A percentile compares a stretch with the other conserved stretches of the same genome.
Evolutionary conservation across 1,284 basidiomycete species (phyloP).

Genomic region (Melampsora larici-populina): DNA sequence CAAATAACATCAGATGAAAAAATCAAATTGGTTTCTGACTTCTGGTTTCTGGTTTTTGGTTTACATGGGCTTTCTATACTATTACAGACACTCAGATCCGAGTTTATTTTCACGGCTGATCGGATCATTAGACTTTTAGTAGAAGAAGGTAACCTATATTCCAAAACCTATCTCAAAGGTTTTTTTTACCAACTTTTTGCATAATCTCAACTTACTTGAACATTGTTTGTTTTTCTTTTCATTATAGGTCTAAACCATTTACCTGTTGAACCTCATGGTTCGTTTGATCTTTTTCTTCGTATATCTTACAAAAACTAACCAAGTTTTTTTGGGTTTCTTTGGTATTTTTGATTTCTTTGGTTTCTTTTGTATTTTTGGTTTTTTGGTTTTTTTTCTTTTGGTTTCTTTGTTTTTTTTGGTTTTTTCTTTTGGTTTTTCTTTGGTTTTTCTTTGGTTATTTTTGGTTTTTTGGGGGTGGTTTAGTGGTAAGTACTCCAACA

Average conservation of each 20-base stretch:
- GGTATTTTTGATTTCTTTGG: no score
- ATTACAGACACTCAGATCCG: conserved; percentile 66
- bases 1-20: background rate
- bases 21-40: conserved; percentile 45
- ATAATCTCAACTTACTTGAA: no score
- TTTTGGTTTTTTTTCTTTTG: no score
- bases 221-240: no score
- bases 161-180: conserved; percentile 48
- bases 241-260: conserved; percentile 89
- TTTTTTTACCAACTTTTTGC: background rate
- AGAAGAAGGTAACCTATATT: conserved; percentile 58
- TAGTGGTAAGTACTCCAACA: conserved; percentile 55
- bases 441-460: background rate
- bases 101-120: conserved; percentile 73
- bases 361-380: no score
- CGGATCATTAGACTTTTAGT: conserved; percentile 63
- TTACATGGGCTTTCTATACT: no score
- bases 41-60: no score
- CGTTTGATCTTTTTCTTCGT: background rate
- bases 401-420: conserved; percentile 48
- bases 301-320: conserved; percentile 67
- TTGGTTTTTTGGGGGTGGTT: no score
- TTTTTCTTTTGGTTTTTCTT: conserved; percentile 8
- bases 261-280: conserved; percentile 75
- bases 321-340: no score